Evolutionary conservation across 257 asterid species (phyloP).

Genomic region (Lithospermum erythrorhizon): DNA sequence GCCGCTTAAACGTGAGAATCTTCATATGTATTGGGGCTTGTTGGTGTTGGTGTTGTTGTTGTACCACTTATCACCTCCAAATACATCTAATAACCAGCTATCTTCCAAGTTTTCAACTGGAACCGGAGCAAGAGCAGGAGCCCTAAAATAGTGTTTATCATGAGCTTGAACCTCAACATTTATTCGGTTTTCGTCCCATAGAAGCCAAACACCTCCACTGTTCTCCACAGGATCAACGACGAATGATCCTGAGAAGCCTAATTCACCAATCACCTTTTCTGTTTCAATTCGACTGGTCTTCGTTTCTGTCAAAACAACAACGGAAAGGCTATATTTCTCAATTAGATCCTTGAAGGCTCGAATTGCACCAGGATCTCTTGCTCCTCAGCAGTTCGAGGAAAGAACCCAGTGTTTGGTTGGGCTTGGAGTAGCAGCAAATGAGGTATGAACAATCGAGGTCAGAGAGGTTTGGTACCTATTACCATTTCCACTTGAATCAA

Average conservation of each 20-base stretch:
- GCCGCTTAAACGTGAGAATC: no score
- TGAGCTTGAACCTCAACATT: neutral
- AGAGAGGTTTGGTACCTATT: no score
- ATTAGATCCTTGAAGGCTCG: neutral
- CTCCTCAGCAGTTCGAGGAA: neutral
- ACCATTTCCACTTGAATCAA: neutral
- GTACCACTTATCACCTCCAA: neutral
- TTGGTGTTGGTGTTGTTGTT: no score
- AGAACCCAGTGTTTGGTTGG: neutral
- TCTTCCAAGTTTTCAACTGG: neutral
- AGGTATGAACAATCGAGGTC: neutral
- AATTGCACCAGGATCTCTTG: neutral
- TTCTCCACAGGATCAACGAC: neutral
- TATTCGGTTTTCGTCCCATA: neutral
- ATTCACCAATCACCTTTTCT: neutral
- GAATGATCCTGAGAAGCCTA: neutral
- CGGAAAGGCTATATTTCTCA: neutral
- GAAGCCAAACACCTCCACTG: neutral
- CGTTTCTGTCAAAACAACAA: neutral
- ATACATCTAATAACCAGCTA: neutral
- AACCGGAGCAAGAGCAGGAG: neutral
- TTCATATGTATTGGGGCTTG: no score
- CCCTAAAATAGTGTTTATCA: neutral
- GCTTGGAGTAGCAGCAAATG: neutral
- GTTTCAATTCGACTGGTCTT: neutral